phyloP scores from a whole-genome alignment of 331 rosid genomes.

The Quercus lobata region DNA sequence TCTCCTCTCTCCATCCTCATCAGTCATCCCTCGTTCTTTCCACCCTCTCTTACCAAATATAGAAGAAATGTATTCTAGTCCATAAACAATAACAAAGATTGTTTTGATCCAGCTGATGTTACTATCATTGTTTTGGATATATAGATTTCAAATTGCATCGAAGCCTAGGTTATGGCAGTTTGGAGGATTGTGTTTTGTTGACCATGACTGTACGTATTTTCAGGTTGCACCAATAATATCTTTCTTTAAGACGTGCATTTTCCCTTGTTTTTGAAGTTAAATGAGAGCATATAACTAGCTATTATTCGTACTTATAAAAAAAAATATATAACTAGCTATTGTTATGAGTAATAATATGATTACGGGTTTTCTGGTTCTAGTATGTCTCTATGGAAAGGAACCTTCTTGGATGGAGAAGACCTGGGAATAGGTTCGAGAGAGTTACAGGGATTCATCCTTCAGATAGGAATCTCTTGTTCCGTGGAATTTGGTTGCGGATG shows the following conservation, averaged over 20 bases:
- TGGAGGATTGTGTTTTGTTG: not conserved
- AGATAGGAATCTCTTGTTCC: slow-evolving; percentile 67
- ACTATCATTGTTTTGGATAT: not conserved
- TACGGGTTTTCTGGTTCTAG: slow-evolving; percentile 41
- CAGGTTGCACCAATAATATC: not conserved
- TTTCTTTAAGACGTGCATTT: not conserved
- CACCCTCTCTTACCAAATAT: not conserved
- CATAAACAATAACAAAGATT: not conserved
- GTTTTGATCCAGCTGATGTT: not conserved
- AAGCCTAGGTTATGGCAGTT: not conserved
- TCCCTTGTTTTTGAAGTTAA: not conserved
- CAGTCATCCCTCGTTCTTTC: not conserved
- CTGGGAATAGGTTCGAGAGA: slow-evolving; percentile 75
- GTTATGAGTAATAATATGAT: not conserved
- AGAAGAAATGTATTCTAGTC: not conserved
- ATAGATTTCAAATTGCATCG: not conserved
- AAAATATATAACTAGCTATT: not conserved
- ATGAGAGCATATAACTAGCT: not conserved
- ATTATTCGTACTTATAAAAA: not conserved
- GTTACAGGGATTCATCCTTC: slow-evolving; percentile 77
- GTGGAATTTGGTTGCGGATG: slow-evolving; percentile 70
- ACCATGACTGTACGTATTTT: not conserved
- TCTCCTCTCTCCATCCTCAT: too few species aligned
- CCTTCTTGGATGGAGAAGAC: slow-evolving; percentile 65
- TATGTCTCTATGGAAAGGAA: slow-evolving; percentile 65